These are phyloP conservation scores for Zasmidium cellare DNA, from an alignment of 2,329 filamentous ascomycete genomes.

Conservation along the genomic window DNA sequence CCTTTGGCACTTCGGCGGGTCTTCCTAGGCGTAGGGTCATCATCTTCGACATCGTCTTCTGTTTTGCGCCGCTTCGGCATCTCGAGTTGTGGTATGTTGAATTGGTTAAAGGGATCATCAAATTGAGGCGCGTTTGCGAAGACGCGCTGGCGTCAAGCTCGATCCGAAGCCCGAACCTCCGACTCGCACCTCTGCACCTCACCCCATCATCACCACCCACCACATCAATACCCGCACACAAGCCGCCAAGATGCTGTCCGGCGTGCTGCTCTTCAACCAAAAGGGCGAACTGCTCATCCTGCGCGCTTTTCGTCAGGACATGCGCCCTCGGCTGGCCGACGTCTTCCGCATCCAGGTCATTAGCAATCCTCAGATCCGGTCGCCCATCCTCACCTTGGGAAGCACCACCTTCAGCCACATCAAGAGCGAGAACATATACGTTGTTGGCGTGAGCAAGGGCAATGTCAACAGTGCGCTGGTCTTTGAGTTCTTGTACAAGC, in stretches of 20 bases:
- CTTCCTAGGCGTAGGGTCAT: slow-evolving; percentile 29
- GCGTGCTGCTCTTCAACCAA: slow-evolving; percentile 97
- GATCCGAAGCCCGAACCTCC: neutral
- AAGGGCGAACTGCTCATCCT: slow-evolving; percentile 99
- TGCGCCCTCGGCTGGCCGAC: slow-evolving; percentile 92
- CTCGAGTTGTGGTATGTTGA: neutral
- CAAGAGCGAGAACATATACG: slow-evolving; percentile 98
- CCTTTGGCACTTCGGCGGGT: slow-evolving; percentile 17
- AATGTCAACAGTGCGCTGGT: slow-evolving; percentile 98
- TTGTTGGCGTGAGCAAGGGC: slow-evolving; percentile 96
- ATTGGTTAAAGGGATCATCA: neutral
- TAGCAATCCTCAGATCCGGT: slow-evolving; percentile 95
- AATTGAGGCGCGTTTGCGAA: slow-evolving; percentile 1
- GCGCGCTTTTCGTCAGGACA: slow-evolving; percentile 97
- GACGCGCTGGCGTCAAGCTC: slow-evolving; percentile 9
- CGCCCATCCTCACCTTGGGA: slow-evolving; percentile 93
- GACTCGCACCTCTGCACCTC: neutral
- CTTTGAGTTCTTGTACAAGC: slow-evolving; percentile 94
- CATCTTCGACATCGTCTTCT: slow-evolving; percentile 20
- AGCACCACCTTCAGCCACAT: slow-evolving; percentile 99
- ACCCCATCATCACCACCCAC: neutral
- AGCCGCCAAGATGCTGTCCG: slow-evolving; percentile 76
- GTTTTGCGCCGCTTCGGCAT: slow-evolving; percentile 28
- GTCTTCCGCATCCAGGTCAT: slow-evolving; percentile 99
- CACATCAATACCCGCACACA: neutral